These are phyloP conservation scores for Decorospora gaudefroyi DNA, from an alignment of 2,329 filamentous ascomycete genomes.

Conservation along the genomic window DNA sequence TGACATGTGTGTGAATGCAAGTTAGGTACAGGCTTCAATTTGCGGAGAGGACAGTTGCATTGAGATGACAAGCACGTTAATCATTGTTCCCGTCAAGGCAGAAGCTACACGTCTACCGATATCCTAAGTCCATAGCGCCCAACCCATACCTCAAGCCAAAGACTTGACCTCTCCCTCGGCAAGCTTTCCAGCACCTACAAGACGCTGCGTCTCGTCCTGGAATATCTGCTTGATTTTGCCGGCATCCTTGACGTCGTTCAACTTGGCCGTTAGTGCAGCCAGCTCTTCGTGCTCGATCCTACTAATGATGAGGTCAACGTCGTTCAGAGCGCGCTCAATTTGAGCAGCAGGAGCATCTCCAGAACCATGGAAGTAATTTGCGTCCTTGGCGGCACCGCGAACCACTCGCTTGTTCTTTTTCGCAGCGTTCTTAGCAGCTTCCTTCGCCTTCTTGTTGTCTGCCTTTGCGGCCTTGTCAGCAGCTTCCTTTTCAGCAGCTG, in stretches of 20 bases:
- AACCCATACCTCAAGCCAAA: conserved; percentile 44
- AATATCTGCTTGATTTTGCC: conserved; percentile 86
- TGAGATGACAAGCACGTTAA: conserved; percentile 3
- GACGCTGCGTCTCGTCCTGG: conserved; percentile 73
- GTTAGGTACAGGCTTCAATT: neutral
- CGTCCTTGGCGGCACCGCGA: conserved; percentile 91
- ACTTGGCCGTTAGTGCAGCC: conserved; percentile 77
- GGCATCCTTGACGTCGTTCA: conserved; percentile 75
- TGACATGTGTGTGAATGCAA: neutral
- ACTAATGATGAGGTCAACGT: conserved; percentile 83
- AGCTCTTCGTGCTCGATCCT: conserved; percentile 93
- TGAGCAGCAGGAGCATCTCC: conserved; percentile 73
- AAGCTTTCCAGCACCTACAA: conserved; percentile 81
- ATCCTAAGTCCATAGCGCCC: neutral
- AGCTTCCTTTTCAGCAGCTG: conserved; percentile 81
- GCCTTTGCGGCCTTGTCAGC: conserved; percentile 83
- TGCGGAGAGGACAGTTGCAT: neutral
- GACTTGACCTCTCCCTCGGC: conserved; percentile 81
- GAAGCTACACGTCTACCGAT: conserved; percentile 29
- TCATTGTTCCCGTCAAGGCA: conserved; percentile 13
- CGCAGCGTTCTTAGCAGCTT: conserved; percentile 96
- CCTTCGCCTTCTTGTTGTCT: conserved; percentile 91
- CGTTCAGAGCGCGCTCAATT: conserved; percentile 80
- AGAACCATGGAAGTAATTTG: conserved; percentile 83
- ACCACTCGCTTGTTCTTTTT: conserved; percentile 99